Base-by-base conservation (phyloP, 2,329 filamentous ascomycete species). In the Drechslera avenae region DNA sequence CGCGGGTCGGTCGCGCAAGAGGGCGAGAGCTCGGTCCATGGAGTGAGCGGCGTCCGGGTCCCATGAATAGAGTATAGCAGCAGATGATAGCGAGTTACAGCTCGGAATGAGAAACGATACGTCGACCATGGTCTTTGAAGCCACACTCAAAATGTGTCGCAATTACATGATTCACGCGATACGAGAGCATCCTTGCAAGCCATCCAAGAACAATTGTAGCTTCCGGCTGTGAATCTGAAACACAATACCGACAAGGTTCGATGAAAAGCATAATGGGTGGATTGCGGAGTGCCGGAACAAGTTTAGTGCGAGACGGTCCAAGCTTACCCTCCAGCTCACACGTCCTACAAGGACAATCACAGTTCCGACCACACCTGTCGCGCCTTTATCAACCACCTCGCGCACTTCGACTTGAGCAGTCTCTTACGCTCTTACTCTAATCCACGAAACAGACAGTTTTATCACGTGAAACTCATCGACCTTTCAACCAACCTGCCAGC, bases 281-380 rank as follows among this genome's bases (percentile, higher is more conserved):
- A 42, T 16, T 35, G 46, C 33, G 39, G 46, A 32, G 32, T 32
- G 33, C 32, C 32, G 32, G 23, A 49, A 42, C 19, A 6, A 18
- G 46, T 31, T 39, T 49, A 49, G 46, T 10, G 23, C 14, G 13
- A n/a, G 13, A 7, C 42, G 39, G 34, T 42, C 34, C 37, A 7
- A 49, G 46, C 46, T 42, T 23, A 26, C 43, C 46, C 34, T 26
- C 42, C 32, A 23, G 42, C 36, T 39, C 44, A 23, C 32, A 31
- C 37, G 19, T 26, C 16, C 39, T 21, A 42, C 33, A 17, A 43
- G 23, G 17, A 42, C 37, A 43, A 19, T 36, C 46, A 31, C 37
- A 36, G 32, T 49, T 31, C 42, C 39, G 30, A 42, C 30, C 46
- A 33, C 39, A 40, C 31, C 26, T 14, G 26, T 32, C 31, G 33